phyloP scores from a whole-genome alignment of 441 rosid genomes.

The Jatropha multifida region DNA sequence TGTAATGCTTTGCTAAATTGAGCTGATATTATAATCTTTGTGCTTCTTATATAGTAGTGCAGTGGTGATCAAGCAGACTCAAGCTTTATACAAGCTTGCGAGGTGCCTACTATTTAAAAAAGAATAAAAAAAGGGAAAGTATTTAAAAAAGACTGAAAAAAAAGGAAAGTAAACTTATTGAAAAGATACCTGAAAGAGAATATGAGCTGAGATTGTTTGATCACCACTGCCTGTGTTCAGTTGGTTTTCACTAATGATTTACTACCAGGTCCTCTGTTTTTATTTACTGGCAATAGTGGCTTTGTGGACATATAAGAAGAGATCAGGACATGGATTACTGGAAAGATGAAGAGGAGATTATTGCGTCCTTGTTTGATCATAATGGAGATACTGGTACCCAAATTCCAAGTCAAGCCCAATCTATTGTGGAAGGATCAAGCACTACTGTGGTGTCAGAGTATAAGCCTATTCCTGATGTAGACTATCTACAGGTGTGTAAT shows the following conservation, averaged over 20 bases:
- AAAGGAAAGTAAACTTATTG: neutral
- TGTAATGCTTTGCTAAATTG: neutral
- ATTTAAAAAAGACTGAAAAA: neutral
- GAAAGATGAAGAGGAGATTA: conserved; percentile 45
- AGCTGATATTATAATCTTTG: conserved; percentile 12
- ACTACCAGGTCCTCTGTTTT: conserved; percentile 73
- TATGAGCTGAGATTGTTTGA: conserved; percentile 31
- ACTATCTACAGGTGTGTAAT: conserved; percentile 73
- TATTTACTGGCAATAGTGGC: conserved; percentile 81
- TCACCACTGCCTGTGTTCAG: conserved; percentile 40
- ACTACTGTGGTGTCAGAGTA: conserved; percentile 55
- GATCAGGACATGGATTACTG: conserved; percentile 40
- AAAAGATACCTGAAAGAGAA: neutral
- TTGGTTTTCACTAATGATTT: conserved; percentile 73
- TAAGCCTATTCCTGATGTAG: conserved; percentile 79
- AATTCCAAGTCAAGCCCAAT: conserved; percentile 71
- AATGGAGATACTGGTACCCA: conserved; percentile 56
- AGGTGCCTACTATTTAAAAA: neutral
- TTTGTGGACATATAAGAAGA: conserved; percentile 51
- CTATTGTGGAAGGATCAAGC: conserved; percentile 74
- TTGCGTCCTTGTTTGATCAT: conserved; percentile 44
- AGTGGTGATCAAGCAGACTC: conserved; percentile 19
- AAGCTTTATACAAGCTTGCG: conserved; percentile 11
- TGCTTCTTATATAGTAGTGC: conserved; percentile 1
- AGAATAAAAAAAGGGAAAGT: neutral